Evolutionary conservation across 2,329 filamentous ascomycete species (phyloP), one percentile per base, ranked within the genome.

Genomic region (Fusarium falciforme): DNA sequence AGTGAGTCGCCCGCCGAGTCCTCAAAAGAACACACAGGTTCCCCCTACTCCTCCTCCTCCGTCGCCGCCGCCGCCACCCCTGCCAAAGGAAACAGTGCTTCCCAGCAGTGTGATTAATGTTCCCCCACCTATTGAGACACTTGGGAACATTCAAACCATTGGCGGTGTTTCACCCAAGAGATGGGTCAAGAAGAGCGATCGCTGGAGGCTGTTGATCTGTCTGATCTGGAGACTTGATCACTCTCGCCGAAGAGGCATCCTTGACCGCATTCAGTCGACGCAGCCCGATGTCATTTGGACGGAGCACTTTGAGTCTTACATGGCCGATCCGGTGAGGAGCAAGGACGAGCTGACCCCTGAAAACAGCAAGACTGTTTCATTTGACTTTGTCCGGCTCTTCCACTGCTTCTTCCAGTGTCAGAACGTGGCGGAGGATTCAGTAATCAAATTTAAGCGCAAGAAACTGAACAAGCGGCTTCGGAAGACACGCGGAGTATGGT

Each of bases 361-460:
- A 12, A 69, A 61, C 5, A 14, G 61, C 8, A 66, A 73, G 20
- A 73, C 74, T 6, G 57, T 75, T 36, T 72, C 77, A 1, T 82
- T 83, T 42, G 81, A 84, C 54, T 14, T 81, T 6, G 76, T 77
- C 9, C 76, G 78, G 17, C 36, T 82, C 10, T 84, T 81, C 49
- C 62, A 82, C 9, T 79, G 77, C 57, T 82, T 80, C 57, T 61
- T 78, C 7, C 77, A 72, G 38, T 77, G 76, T 25, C 79, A 77
- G 35, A 36, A 75, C 22, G 70, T 64, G 22, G 68, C 64, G 29
- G 78, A 82, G 11, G 59, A 62, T 5, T 70, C 72, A 6, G 33
- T 82, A 22, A 20, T 70, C 12, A 61, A 60, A 6, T 60, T 80
- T n/a, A 42, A 64, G 22, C 20, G 20, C 54, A 47, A 60, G 7